Evolutionary conservation across 768 basidiomycete genomes (phyloP).

Genomic region (Udeniomyces megalosporus): DNA sequence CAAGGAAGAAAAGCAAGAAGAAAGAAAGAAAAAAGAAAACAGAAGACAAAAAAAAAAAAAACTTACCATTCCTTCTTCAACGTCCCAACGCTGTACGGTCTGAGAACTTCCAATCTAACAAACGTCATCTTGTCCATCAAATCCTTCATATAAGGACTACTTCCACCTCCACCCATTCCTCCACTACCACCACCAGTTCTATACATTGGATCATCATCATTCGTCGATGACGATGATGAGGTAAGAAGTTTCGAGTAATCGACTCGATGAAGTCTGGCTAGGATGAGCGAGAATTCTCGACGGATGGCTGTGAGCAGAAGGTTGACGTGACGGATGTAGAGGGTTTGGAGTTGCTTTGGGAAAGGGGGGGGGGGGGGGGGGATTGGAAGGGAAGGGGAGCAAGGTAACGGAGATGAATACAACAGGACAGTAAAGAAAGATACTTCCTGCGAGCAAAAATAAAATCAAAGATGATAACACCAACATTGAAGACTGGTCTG

Average conservation of each 20-base stretch:
- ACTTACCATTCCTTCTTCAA: conserved; percentile 56
- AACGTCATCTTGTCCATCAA: conserved; percentile 72
- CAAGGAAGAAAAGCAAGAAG: not conserved
- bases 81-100: conserved; percentile 54
- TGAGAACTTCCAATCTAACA: conserved; percentile 60
- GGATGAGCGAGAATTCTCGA: conserved; percentile 61
- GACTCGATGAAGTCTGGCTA: conserved; percentile 67
- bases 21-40: not conserved
- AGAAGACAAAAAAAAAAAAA: not conserved
- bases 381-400: not conserved
- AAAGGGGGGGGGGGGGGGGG: conserved; percentile 39
- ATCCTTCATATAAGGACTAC: conserved; percentile 78
- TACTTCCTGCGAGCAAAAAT: not conserved
- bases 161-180: conserved; percentile 38
- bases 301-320: conserved; percentile 37
- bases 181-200: no score
- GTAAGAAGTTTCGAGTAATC: conserved; percentile 63
- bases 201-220: no score
- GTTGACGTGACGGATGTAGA: conserved; percentile 25
- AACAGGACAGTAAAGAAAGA: not conserved
- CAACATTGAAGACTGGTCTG: conserved; percentile 44
- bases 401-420: not conserved
- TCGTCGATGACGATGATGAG: conserved; percentile 36
- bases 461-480: conserved; percentile 17
- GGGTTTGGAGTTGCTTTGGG: conserved; percentile 22